A percentile compares a stretch with the other conserved stretches of the same genome.
Evolutionary conservation across 768 basidiomycete genomes (phyloP).

Genomic region (Collybia nuda): DNA sequence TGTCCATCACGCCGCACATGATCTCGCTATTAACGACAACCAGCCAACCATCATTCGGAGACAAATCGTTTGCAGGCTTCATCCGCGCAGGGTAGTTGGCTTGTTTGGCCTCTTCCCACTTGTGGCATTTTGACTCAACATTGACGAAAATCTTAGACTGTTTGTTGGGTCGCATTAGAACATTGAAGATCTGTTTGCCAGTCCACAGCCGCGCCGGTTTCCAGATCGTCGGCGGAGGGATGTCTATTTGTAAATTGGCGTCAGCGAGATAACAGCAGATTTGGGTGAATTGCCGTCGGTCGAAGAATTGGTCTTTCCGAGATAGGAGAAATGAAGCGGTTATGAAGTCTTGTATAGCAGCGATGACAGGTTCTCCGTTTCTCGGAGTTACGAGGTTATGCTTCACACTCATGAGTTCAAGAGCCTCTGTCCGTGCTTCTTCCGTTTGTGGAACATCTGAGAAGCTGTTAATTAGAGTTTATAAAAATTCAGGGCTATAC

Average conservation of each 20-base stretch:
- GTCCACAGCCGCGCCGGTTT: conserved; percentile 96
- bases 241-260: conserved; percentile 88
- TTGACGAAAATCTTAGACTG: conserved; percentile 84
- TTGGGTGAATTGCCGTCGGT: conserved; percentile 93
- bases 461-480: conserved; percentile 6
- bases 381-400: conserved; percentile 97
- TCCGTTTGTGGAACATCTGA: conserved; percentile 98
- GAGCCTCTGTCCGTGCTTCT: conserved; percentile 94
- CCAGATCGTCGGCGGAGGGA: conserved; percentile 92
- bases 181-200: conserved; percentile 97
- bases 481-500: background rate
- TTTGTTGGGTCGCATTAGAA: conserved; percentile 93
- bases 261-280: conserved; percentile 95
- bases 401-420: conserved; percentile 96
- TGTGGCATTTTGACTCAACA: conserved; percentile 94
- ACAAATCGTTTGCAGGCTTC: conserved; percentile 76
- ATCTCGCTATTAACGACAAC: conserved; percentile 98
- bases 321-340: conserved; percentile 97
- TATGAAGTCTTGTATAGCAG: conserved; percentile 99
- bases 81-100: conserved; percentile 58
- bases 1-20: conserved; percentile 99
- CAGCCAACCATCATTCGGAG: conserved; percentile 97
- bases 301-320: conserved; percentile 88
- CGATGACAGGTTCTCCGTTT: conserved; percentile 98
- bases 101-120: conserved; percentile 72